Base-by-base conservation (phyloP, 768 basidiomycete species). In the Agrocybe praecox region DNA sequence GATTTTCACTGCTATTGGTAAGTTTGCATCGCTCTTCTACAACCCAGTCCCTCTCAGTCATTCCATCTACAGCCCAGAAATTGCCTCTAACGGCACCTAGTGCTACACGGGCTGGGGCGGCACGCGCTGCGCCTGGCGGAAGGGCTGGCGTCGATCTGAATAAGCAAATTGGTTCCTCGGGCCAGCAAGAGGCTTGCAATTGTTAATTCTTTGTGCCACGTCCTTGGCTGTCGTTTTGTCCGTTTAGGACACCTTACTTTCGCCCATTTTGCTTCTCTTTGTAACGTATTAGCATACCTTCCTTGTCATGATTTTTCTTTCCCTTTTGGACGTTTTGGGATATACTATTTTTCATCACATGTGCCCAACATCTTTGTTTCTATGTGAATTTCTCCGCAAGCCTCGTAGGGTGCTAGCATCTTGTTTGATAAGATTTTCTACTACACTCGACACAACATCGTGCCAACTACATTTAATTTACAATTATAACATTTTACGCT, bases 1-100 rank as follows among this genome's bases (percentile, higher is more conserved):
- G 51, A 88, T 96, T 59, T 95, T 96, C 74, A 88, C 86, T 29
- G 83, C 87, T 7, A 94, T 96, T 62, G 93, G 92, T 92, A 64
- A 61, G 57, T 42, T 22, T 60, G 23, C 46, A 18, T 36, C 22
- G 29, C 14, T 15, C 17, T 21, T 55, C 36, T 40, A 12, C 18
- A 47, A 48, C 45, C 40, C 26, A 24, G 46, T 56, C 51, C 26
- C 33, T 34, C 46, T 55, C 32, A 26, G 45, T 46, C 42, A 50
- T 46, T 46, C 53, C 18, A 43, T 53, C 26, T 26, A 52, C 45
- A 94, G 92, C 92, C 69, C 90, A 92, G 86, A 94, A 93, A 66
- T 76, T 94, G n/a, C 92, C 92, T n/a, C 75, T 89, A 58, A 88
- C 85, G 6, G 88, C 89, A 49, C 86, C 90, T 34, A 83, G 86